Conservation (phyloP, 768 basidiomycete genomes). For the Roridomyces roridus region DNA sequence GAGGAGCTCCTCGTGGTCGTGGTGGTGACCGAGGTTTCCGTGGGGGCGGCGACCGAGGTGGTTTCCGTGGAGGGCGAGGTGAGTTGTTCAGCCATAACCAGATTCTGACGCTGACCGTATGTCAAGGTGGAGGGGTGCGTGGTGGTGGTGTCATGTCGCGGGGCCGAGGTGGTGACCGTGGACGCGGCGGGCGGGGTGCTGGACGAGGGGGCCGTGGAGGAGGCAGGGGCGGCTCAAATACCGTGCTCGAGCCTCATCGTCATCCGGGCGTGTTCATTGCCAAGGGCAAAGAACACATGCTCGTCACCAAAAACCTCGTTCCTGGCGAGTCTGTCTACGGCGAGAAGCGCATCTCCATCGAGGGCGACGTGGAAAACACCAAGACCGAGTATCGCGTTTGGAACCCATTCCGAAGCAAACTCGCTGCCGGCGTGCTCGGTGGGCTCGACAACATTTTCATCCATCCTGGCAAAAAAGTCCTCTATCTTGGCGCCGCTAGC, state of each 20-base stretch:
- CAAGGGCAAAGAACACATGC: constrained; percentile 94
- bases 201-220: constrained; percentile 73
- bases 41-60: constrained; percentile 45
- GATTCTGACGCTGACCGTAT: constrained; percentile 15
- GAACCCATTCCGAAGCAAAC: constrained; percentile 98
- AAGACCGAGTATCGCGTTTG: constrained; percentile 98
- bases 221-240: constrained; percentile 82
- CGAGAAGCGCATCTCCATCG: constrained; percentile 94
- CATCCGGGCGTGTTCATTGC: constrained; percentile 97
- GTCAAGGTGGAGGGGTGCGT: constrained; percentile 35
- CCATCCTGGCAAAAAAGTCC: constrained; percentile 91
- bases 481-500: constrained; percentile 97
- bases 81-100: constrained; percentile 8
- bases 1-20: constrained; percentile 39
- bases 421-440: constrained; percentile 95
- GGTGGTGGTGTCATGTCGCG: constrained; percentile 47
- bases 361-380: constrained; percentile 73
- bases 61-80: constrained; percentile 40
- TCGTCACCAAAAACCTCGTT: constrained; percentile 97
- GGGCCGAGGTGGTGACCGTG: constrained; percentile 49
- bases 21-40: constrained; percentile 44
- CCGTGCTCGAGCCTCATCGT: constrained; percentile 93
- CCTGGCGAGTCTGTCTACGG: constrained; percentile 99
- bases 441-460: constrained; percentile 95
- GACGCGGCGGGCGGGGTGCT: constrained; percentile 56